These are phyloP conservation scores for Calonectria pauciramosa DNA, from an alignment of 2,329 filamentous ascomycete genomes.

Conservation along the genomic window DNA sequence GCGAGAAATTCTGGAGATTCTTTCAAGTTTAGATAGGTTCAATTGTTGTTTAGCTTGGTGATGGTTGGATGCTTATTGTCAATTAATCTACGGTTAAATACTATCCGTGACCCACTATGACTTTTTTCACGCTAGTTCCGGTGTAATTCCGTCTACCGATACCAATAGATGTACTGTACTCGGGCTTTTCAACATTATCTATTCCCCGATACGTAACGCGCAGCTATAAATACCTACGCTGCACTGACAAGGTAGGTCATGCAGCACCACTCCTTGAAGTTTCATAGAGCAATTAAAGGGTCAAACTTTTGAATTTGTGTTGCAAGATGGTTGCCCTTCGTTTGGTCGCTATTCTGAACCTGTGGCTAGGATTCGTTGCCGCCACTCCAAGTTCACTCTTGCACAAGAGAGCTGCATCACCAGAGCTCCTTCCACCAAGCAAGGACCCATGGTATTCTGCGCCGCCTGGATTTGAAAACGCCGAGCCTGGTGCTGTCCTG, in stretches of 20 bases:
- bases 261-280: neutral
- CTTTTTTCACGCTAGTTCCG: neutral
- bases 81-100: neutral
- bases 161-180: too few relatives aligned
- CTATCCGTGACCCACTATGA: neutral
- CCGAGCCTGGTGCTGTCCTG: slow-evolving; percentile 39
- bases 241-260: neutral
- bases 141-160: neutral
- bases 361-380: neutral
- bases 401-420: slow-evolving; percentile 23
- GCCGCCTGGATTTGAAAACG: slow-evolving; percentile 33
- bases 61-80: neutral
- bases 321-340: neutral
- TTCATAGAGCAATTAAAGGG: neutral
- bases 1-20: neutral
- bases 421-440: slow-evolving; percentile 33
- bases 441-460: slow-evolving; percentile 44
- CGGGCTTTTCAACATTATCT: neutral
- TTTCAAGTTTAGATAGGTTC: neutral
- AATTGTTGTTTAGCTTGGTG: neutral
- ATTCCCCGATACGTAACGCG: neutral
- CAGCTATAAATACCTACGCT: neutral
- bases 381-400: neutral
- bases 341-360: neutral
- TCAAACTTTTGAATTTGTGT: neutral